Conservation (phyloP, 768 basidiomycete genomes). For the Suillus clintonianus region DNA sequence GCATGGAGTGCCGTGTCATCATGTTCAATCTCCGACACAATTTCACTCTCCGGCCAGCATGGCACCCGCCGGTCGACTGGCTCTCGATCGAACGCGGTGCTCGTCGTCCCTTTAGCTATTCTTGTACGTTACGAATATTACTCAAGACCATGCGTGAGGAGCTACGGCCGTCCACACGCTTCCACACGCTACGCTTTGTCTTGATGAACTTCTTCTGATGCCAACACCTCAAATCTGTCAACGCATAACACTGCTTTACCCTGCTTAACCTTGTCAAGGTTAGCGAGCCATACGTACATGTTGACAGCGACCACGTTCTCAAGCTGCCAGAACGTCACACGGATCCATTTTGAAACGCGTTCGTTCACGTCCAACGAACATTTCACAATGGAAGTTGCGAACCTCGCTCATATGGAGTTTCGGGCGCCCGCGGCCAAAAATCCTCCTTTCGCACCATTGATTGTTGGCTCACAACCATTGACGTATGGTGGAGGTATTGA, state of each 20-base stretch:
- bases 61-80: too few relatives aligned
- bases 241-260: not conserved
- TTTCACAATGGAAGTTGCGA: not conserved
- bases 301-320: not conserved
- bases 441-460: not conserved
- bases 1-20: conserved; percentile 30
- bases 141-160: not conserved
- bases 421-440: not conserved
- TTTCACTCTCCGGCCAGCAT: not conserved
- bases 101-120: not conserved
- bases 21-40: conserved; percentile 15
- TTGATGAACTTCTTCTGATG: not conserved
- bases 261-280: not conserved
- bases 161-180: not conserved
- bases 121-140: not conserved
- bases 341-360: not conserved
- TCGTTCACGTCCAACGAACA: not conserved
- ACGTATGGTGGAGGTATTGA: not conserved
- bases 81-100: not conserved
- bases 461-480: not conserved
- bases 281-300: not conserved
- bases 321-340: not conserved
- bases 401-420: not conserved
- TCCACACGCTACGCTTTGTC: not conserved
- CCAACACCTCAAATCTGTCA: not conserved